Conservation (phyloP, 1,284 basidiomycete species). For the Ustanciosporium gigantosporum region DNA sequence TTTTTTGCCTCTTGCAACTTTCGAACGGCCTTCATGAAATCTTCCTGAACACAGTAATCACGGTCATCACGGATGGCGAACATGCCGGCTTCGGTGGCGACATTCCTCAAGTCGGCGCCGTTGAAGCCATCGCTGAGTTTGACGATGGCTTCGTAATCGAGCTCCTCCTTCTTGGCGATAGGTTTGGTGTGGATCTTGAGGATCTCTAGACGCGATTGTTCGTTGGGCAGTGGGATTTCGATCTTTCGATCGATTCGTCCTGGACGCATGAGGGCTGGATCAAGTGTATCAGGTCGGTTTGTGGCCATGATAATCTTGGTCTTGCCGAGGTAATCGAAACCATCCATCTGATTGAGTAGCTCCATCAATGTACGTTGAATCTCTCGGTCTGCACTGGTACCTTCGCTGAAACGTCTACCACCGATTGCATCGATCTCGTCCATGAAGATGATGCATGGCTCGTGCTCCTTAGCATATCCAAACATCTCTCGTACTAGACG, state of each 20-base stretch:
- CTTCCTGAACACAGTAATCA: slow-evolving; percentile 70
- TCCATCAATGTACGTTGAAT: slow-evolving; percentile 99
- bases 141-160: slow-evolving; percentile 66
- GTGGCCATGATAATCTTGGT: slow-evolving; percentile 93
- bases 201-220: slow-evolving; percentile 90
- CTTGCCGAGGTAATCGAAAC: slow-evolving; percentile 91
- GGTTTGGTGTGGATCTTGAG: slow-evolving; percentile 94
- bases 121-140: slow-evolving; percentile 69
- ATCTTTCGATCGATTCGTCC: slow-evolving; percentile 97
- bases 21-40: slow-evolving; percentile 94
- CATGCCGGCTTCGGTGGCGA: slow-evolving; percentile 98
- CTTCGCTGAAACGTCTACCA: slow-evolving; percentile 89
- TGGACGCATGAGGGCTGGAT: slow-evolving; percentile 92
- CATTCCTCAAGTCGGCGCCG: slow-evolving; percentile 80
- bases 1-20: slow-evolving; percentile 78
- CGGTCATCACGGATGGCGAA: slow-evolving; percentile 96
- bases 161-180: slow-evolving; percentile 80
- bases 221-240: slow-evolving; percentile 96
- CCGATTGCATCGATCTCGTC: slow-evolving; percentile 77
- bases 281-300: slow-evolving; percentile 71
- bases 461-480: slow-evolving; percentile 92
- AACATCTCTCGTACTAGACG: slow-evolving; percentile 97
- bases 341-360: slow-evolving; percentile 99
- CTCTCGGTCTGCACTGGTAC: slow-evolving; percentile 95
- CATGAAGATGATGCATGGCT: slow-evolving; percentile 98